Conservation (phyloP, 2,329 filamentous ascomycete genomes). For the Neofusicoccum umdonicola region DNA sequence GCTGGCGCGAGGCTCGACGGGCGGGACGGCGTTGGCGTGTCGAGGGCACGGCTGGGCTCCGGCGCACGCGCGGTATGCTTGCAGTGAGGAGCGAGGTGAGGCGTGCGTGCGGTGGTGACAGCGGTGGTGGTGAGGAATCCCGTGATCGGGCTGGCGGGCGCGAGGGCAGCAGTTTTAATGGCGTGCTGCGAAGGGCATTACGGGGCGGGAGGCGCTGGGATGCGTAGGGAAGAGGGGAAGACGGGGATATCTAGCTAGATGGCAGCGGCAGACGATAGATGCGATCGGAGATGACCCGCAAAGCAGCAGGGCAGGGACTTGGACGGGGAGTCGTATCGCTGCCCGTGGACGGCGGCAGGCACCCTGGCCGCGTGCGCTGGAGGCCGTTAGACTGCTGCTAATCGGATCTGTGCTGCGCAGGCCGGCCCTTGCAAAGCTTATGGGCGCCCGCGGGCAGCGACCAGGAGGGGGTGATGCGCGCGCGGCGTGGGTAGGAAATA, state of each 20-base stretch:
- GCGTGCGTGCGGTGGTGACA: neutral
- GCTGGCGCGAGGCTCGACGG: neutral
- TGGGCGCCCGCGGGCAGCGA: slow-evolving; percentile 10
- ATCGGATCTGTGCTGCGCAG: slow-evolving; percentile 15
- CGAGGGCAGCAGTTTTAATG: slow-evolving; percentile 16
- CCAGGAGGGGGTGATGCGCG: slow-evolving; percentile 8
- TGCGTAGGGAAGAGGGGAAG: slow-evolving; percentile 18
- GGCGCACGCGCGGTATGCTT: too few relatives aligned
- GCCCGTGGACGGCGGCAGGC: slow-evolving; percentile 14
- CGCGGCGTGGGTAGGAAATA: slow-evolving; percentile 7
- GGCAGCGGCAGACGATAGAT: slow-evolving; percentile 22
- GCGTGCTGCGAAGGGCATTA: slow-evolving; percentile 8
- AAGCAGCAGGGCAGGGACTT: slow-evolving; percentile 16
- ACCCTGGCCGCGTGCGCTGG: slow-evolving; percentile 12
- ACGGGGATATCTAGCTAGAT: slow-evolving; percentile 25
- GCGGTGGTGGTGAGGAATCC: neutral
- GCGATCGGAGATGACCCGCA: slow-evolving; percentile 39
- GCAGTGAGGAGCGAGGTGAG: neutral
- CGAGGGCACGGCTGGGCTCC: neutral
- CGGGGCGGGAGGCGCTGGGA: slow-evolving; percentile 3
- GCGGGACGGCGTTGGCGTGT: neutral
- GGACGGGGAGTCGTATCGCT: slow-evolving; percentile 5
- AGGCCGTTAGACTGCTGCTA: slow-evolving; percentile 12
- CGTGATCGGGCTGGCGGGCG: slow-evolving; percentile 5
- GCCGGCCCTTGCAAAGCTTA: slow-evolving; percentile 16